Base-by-base conservation (phyloP, 352 stramenopile genomes). In the Pythium coloratum region DNA sequence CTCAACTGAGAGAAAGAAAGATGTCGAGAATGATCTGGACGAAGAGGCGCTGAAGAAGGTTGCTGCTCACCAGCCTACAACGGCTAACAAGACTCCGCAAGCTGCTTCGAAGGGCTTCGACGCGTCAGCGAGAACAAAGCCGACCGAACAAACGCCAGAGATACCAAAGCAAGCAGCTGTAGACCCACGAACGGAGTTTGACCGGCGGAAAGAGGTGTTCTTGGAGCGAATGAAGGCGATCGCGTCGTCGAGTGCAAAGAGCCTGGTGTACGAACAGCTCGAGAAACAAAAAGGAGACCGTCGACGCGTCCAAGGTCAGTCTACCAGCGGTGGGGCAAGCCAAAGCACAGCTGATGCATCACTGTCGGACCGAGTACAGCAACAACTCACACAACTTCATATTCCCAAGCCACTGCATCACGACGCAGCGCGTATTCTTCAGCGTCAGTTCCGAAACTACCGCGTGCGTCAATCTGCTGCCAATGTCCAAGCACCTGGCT, bases 191-290 rank as follows among this genome's bases (percentile, higher is more conserved):
- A 64, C 44, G 2, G 86, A 95, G 57, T 95, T 93, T 55, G 75
- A 90, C 49, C 75, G 80, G 30, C 73, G 86, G 18, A 93, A 92
- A 46, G 73, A 90, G 64, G 63, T 81, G 30, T 95, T 95, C 53
- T 63, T 76, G 47, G 76, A 95, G 32, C 77, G 86, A 64, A 93
- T 93, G 71, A 92, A 93, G 55, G 70, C 77, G 14, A 88, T 92
- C 34, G 83, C 80, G 2, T 80, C 77, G 1, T 61, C 75, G 4
- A 93, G 83, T 54, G 85, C 73, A 49, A 86, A 89, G 46, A 92
- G 82, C 56, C 50, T 90, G 9, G 83, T 95, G 6, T 90, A 93
- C 33, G 85, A 95, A 51, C 71, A 89, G 49, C 49, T 92, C 20
- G 80, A 87, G 50, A 84, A 81, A 50, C 80, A 82, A 38, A 60